Evolutionary conservation across 768 basidiomycete genomes (phyloP), one percentile per base, ranked within the genome.

Genomic region (Imleria badia): DNA sequence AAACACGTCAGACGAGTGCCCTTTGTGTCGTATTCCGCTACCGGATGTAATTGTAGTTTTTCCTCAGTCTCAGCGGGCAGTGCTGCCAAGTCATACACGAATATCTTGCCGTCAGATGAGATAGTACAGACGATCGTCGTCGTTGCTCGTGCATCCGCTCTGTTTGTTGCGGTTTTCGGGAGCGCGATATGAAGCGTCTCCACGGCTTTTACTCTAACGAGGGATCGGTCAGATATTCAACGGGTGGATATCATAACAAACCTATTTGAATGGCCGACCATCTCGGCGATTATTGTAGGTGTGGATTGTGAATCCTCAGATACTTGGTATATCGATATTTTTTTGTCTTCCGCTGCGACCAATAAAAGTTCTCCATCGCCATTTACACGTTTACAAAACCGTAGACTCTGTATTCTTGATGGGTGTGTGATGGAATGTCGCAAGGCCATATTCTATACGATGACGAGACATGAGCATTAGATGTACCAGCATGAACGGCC

Each of bases 271-370:
- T 98, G 96, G 0, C 97, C 96, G 0, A 82, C 69, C 72, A 95
- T 75, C 52, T 83, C 74, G 6, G 89, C 91, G 26, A 90, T 73
- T n/a, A 92, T 70, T 8, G 65, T 75, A 1, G 89, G 88, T 3
- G 74, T 50, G 6, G 63, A 66, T 9, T 77, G 69, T 3, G 70
- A 68, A 51, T 84, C 78, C 14, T 73, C 64, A 5, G 77, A 75
- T 30, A 91, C 58, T 45, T 81, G 78, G 72, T 95, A 98, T 11
- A 94, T 73, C 2, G 93, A 82, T 3, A 92, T 75, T 63, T 90
- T 90, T 60, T 89, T 93, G 68, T 98, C 94, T 72, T 99, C 97
- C 6, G 89, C 94, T 3, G 84, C 90, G 8, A 86, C 91, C 47
- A 96, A 77, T 8, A 98, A 74, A 31, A 95, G 68, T 62, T 94